Conservation (phyloP, 345 rosid genomes). For the Eucalyptus viminalis region DNA sequence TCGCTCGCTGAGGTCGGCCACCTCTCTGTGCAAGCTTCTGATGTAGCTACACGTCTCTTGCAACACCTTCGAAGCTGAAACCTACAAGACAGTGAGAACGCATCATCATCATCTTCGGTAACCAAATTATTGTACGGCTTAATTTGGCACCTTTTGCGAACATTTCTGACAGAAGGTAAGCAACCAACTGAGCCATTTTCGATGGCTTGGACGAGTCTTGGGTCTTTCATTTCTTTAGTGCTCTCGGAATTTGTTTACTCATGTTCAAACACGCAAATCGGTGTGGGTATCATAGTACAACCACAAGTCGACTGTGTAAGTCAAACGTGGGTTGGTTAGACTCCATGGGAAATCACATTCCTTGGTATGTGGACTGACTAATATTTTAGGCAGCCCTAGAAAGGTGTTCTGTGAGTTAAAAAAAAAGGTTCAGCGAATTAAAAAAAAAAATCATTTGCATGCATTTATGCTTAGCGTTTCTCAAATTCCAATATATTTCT, state of each 20-base stretch:
- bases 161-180: neutral
- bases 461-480: neutral
- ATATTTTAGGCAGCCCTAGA: neutral
- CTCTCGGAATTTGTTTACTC: neutral
- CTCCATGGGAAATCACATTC: neutral
- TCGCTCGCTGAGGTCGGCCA: slow-evolving; percentile 82
- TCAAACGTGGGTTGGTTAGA: neutral
- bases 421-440: neutral
- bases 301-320: neutral
- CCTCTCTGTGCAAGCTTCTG: slow-evolving; percentile 78
- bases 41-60: slow-evolving; percentile 97
- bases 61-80: slow-evolving; percentile 80
- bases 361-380: neutral
- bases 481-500: neutral
- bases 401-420: neutral
- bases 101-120: neutral
- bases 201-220: neutral
- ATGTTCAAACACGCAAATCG: neutral
- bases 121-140: neutral
- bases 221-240: neutral
- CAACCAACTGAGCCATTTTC: neutral
- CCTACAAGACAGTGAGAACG: slow-evolving; percentile 15
- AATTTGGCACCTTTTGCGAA: neutral
- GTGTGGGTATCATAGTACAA: neutral
- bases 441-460: neutral